Conservation (phyloP, 495 filamentous ascomycete species). For the Diplogelasinospora grovesii region DNA sequence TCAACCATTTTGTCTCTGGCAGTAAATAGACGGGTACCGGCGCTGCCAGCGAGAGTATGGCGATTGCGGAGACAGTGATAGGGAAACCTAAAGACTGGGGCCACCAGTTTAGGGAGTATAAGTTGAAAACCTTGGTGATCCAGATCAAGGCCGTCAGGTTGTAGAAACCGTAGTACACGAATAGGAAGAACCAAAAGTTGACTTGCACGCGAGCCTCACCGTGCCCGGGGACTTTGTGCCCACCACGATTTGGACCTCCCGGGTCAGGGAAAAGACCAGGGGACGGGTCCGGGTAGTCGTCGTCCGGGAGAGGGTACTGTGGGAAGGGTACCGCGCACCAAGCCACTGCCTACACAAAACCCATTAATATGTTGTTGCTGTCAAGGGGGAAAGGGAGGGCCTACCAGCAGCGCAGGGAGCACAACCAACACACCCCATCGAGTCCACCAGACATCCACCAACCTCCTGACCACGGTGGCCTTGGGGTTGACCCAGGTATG, state of each 20-base stretch:
- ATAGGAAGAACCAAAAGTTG: constrained; percentile 63
- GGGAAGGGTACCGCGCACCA: constrained; percentile 60
- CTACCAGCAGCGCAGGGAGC: constrained; percentile 50
- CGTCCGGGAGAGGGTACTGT: constrained; percentile 45
- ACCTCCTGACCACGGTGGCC: constrained; percentile 41
- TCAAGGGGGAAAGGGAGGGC: constrained; percentile 18
- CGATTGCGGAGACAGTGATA: constrained; percentile 49
- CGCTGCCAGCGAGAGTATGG: constrained; percentile 43
- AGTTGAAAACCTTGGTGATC: constrained; percentile 63
- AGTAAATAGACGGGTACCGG: constrained; percentile 52
- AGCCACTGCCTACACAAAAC: constrained; percentile 40
- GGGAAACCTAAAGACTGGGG: constrained; percentile 53
- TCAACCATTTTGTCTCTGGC: constrained; percentile 40
- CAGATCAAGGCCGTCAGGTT: constrained; percentile 56
- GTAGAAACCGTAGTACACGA: constrained; percentile 60
- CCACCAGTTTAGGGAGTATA: constrained; percentile 63
- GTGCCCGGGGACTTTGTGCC: constrained; percentile 48
- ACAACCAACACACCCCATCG: constrained; percentile 50
- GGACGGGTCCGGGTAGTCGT: constrained; percentile 16
- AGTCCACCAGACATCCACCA: constrained; percentile 53
- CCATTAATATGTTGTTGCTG: too few relatives aligned
- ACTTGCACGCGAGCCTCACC: constrained; percentile 52
- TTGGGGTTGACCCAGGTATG: constrained; percentile 52
- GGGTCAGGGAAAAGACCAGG: too few relatives aligned
- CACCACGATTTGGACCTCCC: too few relatives aligned